phyloP scores from a whole-genome alignment of 257 asterid genomes.

The Linaria vulgaris region DNA sequence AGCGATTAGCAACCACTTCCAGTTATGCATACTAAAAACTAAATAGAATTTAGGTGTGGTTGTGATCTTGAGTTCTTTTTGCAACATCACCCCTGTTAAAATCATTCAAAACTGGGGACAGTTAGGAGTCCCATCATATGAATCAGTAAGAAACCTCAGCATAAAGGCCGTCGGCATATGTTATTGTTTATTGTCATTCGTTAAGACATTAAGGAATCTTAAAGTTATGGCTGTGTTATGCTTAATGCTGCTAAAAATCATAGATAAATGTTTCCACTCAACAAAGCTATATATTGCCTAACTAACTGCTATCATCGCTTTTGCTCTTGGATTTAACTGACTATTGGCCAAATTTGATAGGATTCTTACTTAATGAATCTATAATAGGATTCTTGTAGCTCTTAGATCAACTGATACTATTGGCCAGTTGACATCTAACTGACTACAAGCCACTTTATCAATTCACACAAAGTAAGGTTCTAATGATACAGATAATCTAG shows the following conservation, averaged over 20 bases:
- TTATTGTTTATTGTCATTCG: slow-evolving; percentile 3
- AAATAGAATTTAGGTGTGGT: neutral
- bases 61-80: neutral
- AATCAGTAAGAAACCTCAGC: neutral
- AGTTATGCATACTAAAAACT: slow-evolving; percentile 2
- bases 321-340: neutral
- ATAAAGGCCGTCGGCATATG: slow-evolving; percentile 14
- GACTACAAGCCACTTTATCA: neutral
- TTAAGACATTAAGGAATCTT: neutral
- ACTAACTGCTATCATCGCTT: neutral
- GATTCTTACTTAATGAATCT: too few species aligned
- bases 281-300: neutral
- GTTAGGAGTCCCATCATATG: neutral
- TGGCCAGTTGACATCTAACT: neutral
- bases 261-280: neutral
- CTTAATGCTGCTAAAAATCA: neutral
- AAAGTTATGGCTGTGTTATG: slow-evolving; percentile 3
- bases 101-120: neutral
- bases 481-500: too few species aligned
- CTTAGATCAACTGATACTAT: neutral
- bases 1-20: slow-evolving; percentile 16
- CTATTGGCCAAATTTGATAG: too few species aligned
- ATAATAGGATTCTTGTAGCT: too few species aligned
- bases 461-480: too few species aligned
- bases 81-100: neutral